Conservation (phyloP, 805 yeast species). For the Sungouiozyma intestinalis region DNA sequence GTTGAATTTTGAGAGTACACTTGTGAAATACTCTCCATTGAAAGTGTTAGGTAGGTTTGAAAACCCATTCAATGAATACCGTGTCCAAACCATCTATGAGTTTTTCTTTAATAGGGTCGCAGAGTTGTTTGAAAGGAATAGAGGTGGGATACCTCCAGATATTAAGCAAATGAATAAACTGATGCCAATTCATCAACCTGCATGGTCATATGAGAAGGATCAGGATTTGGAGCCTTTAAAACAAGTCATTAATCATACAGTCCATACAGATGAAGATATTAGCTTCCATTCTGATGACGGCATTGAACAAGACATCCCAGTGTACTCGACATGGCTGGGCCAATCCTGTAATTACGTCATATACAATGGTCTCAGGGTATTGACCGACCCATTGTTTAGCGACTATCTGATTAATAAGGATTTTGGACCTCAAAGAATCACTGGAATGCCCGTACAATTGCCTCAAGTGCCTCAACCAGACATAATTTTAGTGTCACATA, state of each 20-base stretch:
- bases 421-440: constrained; percentile 78
- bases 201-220: constrained; percentile 40
- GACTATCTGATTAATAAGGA: constrained; percentile 50
- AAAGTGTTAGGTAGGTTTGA: constrained; percentile 70
- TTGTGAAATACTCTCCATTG: constrained; percentile 35
- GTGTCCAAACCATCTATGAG: constrained; percentile 84
- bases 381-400: constrained; percentile 79
- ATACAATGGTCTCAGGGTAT: constrained; percentile 56
- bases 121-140: constrained; percentile 55
- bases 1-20: constrained; percentile 15
- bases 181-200: constrained; percentile 55
- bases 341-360: constrained; percentile 78
- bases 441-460: constrained; percentile 60
- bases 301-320: constrained; percentile 6
- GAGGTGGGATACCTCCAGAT: constrained; percentile 50
- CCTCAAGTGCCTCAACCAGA: constrained; percentile 59
- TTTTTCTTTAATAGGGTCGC: constrained; percentile 62
- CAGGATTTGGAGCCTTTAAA: constrained; percentile 1
- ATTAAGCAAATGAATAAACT: constrained; percentile 38
- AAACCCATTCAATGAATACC: constrained; percentile 83
- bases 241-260: not conserved
- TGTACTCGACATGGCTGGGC: constrained; percentile 74
- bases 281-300: constrained; percentile 2
- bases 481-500: constrained; percentile 75
- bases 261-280: constrained; percentile 1